Percentiles rank a stretch among this genome's conserved stretches.
phyloP scores from a whole-genome alignment of 495 filamentous ascomycete species.

The Trichoderma asperelloides region DNA sequence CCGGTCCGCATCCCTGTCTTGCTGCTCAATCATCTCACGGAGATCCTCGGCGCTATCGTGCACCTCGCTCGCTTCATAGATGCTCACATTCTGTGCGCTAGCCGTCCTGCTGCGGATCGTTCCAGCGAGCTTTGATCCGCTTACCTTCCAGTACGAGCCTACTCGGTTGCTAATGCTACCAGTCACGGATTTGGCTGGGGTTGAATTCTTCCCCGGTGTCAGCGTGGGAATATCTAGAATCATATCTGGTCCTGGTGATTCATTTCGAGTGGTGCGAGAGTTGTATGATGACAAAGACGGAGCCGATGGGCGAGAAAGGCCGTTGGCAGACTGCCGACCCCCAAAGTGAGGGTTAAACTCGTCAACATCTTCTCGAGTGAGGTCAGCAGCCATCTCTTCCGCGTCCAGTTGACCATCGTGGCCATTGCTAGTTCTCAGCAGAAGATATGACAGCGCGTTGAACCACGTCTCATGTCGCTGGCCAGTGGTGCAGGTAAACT shows the following conservation, averaged over 20 bases:
- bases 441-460: constrained; percentile 89
- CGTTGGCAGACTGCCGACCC: constrained; percentile 34
- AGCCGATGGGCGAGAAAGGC: constrained; percentile 35
- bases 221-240: constrained; percentile 37
- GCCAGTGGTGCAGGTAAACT: constrained; percentile 88
- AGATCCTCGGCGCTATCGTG: constrained; percentile 76
- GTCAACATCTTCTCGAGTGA: constrained; percentile 66
- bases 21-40: constrained; percentile 60
- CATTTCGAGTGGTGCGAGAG: constrained; percentile 56
- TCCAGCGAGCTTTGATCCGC: constrained; percentile 28
- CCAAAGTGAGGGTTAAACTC: constrained; percentile 74
- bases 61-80: constrained; percentile 62
- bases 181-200: constrained; percentile 9
- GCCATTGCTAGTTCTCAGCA: constrained; percentile 53
- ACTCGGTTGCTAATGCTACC: constrained; percentile 26
- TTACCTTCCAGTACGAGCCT: constrained; percentile 36
- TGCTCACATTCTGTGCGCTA: constrained; percentile 31
- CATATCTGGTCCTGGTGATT: constrained; percentile 40
- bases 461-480: constrained; percentile 98
- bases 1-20: constrained; percentile 63
- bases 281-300: constrained; percentile 78
- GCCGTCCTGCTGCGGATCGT: constrained; percentile 39
- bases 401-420: constrained; percentile 49
- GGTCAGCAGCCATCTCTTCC: constrained; percentile 47
- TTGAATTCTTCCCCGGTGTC: constrained; percentile 24